Evolutionary conservation across 441 rosid species (phyloP), one percentile per base, ranked within the genome.

Genomic region (Croton laevigatus): DNA sequence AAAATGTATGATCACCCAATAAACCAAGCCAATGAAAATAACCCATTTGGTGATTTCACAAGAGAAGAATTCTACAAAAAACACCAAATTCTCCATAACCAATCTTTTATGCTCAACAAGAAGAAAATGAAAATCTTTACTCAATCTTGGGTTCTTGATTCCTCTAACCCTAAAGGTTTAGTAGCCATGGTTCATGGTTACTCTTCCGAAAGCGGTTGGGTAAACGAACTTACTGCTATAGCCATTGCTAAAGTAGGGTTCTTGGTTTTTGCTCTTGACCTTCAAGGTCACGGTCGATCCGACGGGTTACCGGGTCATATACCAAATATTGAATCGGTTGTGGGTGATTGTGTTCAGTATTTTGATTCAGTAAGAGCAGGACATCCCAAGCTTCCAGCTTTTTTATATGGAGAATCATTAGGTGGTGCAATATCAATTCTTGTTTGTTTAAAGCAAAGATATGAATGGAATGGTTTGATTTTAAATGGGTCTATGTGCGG

Each of bases 161-260:
- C 71, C 46, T 6, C n/a, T 0, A 38, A 53, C 4, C 55, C 70
- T 19, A 71, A 72, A 65, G 83, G 79, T 20, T 42, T 74, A 6
- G 83, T 80, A 17, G 78, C 75, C 36, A 80, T 80, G 83, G 65
- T 72, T 69, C 83, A 80, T 37, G 83, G 81, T 59, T 80, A 80
- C 76, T 60, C 71, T 42, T 69, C 73, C 8, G 81, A 80, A 12
- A 77, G 83, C 59, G n/a, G 83, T 17, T 80, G 83, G 83, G 20
- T 75, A 62, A 60, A 71, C 27, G 81, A 77, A 59, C 83, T 80
- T 13, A 80, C 81, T 3, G 74, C 81, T 0, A 71, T 74, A 4
- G 77, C 79, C 32, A 75, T 80, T 19, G 77, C 81, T 57, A 71
- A 74, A 53, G 34, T 69, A 0, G 83, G 83, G 0, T 80, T 77